Percentiles rank a stretch among this genome's conserved stretches.
phyloP scores from a whole-genome alignment of 2,329 filamentous ascomycete genomes.

The Alternaria ethzedia region DNA sequence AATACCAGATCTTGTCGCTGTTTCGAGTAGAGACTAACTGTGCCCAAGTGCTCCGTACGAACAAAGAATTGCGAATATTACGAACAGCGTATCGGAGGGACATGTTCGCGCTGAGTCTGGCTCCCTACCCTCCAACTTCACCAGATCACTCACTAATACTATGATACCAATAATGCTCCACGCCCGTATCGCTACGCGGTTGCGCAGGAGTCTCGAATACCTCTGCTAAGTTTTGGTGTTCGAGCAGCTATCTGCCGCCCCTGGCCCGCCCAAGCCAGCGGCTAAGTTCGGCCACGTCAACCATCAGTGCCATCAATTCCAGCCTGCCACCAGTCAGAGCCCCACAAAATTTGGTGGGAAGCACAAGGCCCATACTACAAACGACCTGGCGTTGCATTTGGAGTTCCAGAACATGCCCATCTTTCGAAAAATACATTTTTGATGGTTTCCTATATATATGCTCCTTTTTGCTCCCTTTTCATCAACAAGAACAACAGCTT shows the following conservation, averaged over 20 bases:
- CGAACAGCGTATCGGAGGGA: background rate
- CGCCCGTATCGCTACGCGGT: background rate
- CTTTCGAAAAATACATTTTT: background rate
- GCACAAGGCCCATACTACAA: background rate
- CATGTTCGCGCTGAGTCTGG: background rate
- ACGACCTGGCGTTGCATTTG: background rate
- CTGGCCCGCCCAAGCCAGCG: background rate
- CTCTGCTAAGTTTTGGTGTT: background rate
- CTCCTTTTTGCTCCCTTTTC: background rate
- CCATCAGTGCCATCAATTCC: background rate
- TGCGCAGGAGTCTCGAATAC: background rate
- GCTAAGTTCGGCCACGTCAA: background rate
- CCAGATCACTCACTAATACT: background rate
- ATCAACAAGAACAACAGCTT: slow-evolving; percentile 1
- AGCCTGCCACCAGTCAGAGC: background rate
- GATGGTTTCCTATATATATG: background rate
- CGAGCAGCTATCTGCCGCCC: background rate
- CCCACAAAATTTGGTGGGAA: background rate
- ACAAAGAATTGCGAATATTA: background rate
- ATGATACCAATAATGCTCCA: background rate
- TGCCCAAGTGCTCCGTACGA: background rate
- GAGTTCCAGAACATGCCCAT: background rate
- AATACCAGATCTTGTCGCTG: background rate
- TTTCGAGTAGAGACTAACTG: background rate
- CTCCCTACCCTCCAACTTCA: background rate